These are phyloP conservation scores for Mycena floridula DNA, from an alignment of 768 basidiomycete genomes.

Conservation along the genomic window DNA sequence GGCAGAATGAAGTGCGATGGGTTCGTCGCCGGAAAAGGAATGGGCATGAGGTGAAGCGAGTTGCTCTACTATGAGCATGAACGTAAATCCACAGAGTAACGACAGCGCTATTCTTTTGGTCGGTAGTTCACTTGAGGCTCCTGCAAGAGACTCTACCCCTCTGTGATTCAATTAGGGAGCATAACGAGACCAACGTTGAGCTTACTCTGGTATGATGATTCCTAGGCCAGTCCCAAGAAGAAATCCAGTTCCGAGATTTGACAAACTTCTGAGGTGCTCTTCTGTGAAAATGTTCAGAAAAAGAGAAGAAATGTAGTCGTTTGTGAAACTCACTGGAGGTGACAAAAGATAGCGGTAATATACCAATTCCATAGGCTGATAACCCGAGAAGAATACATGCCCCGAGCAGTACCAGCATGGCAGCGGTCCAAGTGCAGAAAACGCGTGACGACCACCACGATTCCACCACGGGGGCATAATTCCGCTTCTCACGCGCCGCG, in stretches of 20 bases:
- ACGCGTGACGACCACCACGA: no score
- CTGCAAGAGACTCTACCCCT: constrained; percentile 61
- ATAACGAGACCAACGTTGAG: constrained; percentile 12
- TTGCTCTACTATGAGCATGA: constrained; percentile 70
- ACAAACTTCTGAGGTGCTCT: constrained; percentile 35
- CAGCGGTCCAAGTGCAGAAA: no score
- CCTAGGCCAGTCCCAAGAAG: constrained; percentile 87
- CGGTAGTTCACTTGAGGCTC: constrained; percentile 33
- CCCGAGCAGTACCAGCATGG: no score
- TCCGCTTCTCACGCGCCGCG: no score
- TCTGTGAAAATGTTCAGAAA: constrained; percentile 32
- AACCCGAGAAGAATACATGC: no score
- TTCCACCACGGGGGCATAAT: no score
- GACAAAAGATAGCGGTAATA: no score
- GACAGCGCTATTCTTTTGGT: constrained; percentile 54
- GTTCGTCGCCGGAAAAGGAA: constrained; percentile 9
- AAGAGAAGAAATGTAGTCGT: no score
- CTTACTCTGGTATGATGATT: constrained; percentile 91
- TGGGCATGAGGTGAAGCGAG: constrained; percentile 48
- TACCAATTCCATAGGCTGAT: no score
- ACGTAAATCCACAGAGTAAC: constrained; percentile 52
- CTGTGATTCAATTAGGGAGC: constrained; percentile 29
- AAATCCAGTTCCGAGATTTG: constrained; percentile 70
- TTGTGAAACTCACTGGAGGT: no score
- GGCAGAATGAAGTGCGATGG: constrained; percentile 6